Evolutionary conservation across 164 flowering plant genomes (phyloP), one percentile per base, ranked within the genome.

Genomic region (Tetrastigma voinierianum): DNA sequence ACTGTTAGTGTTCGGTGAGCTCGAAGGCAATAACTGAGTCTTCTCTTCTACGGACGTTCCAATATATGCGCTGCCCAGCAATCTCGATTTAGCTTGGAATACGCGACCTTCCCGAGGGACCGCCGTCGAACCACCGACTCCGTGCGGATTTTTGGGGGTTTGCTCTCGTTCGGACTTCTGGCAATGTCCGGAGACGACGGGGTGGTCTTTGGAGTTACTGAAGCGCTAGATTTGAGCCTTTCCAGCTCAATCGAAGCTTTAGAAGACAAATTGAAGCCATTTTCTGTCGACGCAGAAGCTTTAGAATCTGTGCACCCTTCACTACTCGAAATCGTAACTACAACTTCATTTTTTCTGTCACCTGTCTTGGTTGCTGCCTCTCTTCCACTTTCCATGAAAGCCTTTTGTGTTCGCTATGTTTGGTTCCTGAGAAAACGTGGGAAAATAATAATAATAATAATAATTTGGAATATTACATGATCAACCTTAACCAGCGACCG

Each of bases 21-120:
- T 46, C 10, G 67, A 53, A 21, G 20, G 32, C 48, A 17, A 18
- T 46, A 32, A 2, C 24, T 63, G 63, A 20, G 58, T 25, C 6
- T 67, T 73, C 59, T 70, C 80, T 48, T 45, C 63, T 2, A 47
- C 65, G 17, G 62, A 57, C 0, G 20, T 62, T 3, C 8, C n/a
- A 13, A 72, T 47, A 51, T 58, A 21, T 3, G 74, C 10, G 2
- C 78, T 78, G 59, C 77, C 86, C 10, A 69, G 64, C 5, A 82
- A 56, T 63, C 85, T 73, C 7, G 85, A 82, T 59, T 82, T 79
- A 40, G 69, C 61, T 69, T 80, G n/a, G 81, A 73, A 46, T 72
- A 75, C 1, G 71, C 61, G 0, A 81, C 73, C 61, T 74, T 19
- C 9, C 69, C 21, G 2, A 79, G 14, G 2, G 80, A 67, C 10